Evolutionary conservation across 192 early-diverging fungal species (phyloP).

Genomic region (Coemansia sp.): DNA sequence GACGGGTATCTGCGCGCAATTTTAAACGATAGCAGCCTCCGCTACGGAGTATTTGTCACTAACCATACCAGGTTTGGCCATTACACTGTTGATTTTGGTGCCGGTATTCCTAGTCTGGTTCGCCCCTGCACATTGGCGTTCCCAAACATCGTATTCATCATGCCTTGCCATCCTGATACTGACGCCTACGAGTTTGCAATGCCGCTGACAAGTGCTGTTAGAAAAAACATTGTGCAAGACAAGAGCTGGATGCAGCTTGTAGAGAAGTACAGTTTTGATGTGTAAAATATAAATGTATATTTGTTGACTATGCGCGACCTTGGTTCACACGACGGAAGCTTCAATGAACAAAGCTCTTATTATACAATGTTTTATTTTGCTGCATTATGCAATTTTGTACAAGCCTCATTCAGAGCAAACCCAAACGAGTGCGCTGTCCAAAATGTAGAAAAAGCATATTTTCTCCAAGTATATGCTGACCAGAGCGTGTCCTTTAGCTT

Average conservation of each 20-base stretch:
- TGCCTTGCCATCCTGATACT: background rate
- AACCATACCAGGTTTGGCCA: background rate
- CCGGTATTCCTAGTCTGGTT: background rate
- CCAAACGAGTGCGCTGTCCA: too few relatives aligned
- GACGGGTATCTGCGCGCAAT: background rate
- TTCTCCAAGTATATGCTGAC: too few relatives aligned
- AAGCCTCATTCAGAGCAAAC: too few relatives aligned
- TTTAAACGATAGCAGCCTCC: background rate
- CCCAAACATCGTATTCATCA: background rate
- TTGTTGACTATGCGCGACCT: too few relatives aligned
- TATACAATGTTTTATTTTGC: background rate
- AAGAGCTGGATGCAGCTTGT: background rate
- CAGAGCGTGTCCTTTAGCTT: too few relatives aligned
- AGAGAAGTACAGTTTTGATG: background rate
- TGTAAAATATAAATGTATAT: too few relatives aligned
- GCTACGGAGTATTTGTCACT: background rate
- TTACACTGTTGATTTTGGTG: background rate
- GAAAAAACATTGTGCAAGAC: background rate
- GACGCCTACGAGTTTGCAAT: background rate
- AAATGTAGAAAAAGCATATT: too few relatives aligned
- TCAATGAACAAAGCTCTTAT: too few relatives aligned
- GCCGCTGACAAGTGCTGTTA: background rate
- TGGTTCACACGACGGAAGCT: too few relatives aligned
- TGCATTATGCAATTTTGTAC: too few relatives aligned
- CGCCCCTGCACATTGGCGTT: background rate